Conservation (phyloP, 2,329 filamentous ascomycete species). For the Fusarium hainanense region DNA sequence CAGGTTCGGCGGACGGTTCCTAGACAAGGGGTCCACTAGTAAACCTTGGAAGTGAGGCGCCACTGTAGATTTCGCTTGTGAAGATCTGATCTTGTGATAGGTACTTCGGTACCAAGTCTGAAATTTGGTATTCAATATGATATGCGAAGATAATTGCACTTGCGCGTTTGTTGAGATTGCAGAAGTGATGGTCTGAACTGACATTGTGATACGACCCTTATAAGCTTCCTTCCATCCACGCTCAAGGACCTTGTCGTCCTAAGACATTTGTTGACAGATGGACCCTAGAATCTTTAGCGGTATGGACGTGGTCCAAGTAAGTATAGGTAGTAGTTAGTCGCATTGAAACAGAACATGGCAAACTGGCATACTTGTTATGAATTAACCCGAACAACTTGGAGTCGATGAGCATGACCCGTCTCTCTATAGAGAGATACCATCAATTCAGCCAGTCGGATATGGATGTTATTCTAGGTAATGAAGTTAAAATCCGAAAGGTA, state of each 20-base stretch:
- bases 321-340: neutral
- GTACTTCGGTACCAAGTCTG: neutral
- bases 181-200: neutral
- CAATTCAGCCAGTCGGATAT: neutral
- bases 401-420: neutral
- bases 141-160: neutral
- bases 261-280: neutral
- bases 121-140: neutral
- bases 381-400: neutral
- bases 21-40: conserved; percentile 7
- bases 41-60: conserved; percentile 4
- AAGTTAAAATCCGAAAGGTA: neutral
- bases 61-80: conserved; percentile 19
- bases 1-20: conserved; percentile 1
- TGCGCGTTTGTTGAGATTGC: neutral
- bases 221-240: neutral
- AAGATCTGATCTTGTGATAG: conserved; percentile 1
- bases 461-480: neutral
- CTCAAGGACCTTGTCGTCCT: neutral
- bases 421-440: neutral
- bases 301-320: conserved; percentile 18
- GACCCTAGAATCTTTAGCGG: conserved; percentile 7
- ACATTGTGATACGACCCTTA: neutral
- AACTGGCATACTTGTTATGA: neutral
- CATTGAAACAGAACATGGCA: neutral